Conservation (phyloP, 2,329 filamentous ascomycete species). For the Lachnellula arida region DNA sequence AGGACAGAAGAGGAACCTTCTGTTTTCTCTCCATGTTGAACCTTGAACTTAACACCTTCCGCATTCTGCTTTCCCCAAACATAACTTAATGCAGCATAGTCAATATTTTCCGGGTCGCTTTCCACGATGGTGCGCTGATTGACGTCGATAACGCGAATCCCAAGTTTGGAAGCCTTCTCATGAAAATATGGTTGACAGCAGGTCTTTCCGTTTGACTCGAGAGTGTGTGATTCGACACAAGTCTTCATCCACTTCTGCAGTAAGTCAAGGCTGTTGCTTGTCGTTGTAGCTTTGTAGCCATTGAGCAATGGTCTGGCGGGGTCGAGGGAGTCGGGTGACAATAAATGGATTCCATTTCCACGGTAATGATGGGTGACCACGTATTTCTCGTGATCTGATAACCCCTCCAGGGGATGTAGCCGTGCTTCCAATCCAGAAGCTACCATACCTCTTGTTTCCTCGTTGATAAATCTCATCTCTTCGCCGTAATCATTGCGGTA, state of each 20-base stretch:
- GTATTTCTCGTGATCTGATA: not conserved
- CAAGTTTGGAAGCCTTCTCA: not conserved
- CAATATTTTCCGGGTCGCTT: not conserved
- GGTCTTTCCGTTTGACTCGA: not conserved
- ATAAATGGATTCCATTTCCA: not conserved
- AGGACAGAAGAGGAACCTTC: not conserved
- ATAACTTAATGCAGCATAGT: constrained; percentile 12
- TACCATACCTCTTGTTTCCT: not conserved
- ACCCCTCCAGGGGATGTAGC: not conserved
- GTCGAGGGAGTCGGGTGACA: constrained; percentile 1
- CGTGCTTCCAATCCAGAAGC: not conserved
- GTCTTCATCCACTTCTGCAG: not conserved
- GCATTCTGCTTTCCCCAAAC: constrained; percentile 10
- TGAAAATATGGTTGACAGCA: not conserved
- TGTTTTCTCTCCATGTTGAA: not conserved
- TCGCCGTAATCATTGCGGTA: not conserved
- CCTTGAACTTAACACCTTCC: not conserved
- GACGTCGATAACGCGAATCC: constrained; percentile 3
- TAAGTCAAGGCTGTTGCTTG: not conserved
- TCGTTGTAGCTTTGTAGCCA: not conserved
- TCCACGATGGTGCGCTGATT: not conserved
- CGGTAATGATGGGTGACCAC: not conserved
- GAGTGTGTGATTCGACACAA: not conserved
- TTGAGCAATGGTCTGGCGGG: not conserved
- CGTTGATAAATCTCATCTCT: not conserved